Base-by-base conservation (phyloP, 352 stramenopile genomes). In the Thalassiosira hispida region DNA sequence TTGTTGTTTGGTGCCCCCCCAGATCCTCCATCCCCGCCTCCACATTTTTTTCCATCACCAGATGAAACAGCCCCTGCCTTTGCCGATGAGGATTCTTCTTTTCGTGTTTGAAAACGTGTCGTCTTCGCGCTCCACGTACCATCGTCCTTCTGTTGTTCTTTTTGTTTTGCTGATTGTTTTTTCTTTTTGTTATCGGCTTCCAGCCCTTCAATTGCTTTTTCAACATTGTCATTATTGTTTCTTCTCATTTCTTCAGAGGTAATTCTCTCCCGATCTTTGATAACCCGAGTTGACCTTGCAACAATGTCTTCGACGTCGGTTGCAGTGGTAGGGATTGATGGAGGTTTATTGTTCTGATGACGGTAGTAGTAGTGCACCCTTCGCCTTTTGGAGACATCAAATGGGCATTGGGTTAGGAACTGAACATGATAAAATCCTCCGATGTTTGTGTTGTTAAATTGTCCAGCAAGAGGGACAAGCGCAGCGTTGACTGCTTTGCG, bases 321-420 rank as follows among this genome's bases (percentile, higher is more conserved):
- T 16, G 40, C 40, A 18, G 3, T 5, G 16, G 40, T 18, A 20
- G 40, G 40, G 11, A 4, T 1, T 16, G 40, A 16, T 49, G 40
- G 40, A 18, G 40, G 40, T 49, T 5, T 49, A 18, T 18, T 49
- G 2, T 5, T 18, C 9, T 4, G 2, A 18, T 1, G 2, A 4
- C 40, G 9, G 40, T 18, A 62, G 27, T 46, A 62, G 20, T 62
- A 62, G 53, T 7, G 8, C 18, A 44, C 23, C 4, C 4, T 1
- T 14, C 5, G n/a, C 29, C 7, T 40, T 12, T 44, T 62, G 20
- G 27, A 16, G 31, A 12, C 29, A 18, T n/a, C 20, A 8, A 44
- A 62, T 40, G 53, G 53, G 29, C 53, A 62, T 12, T 11, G 8
- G 44, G 53, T 62, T 38, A 1, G 18, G 25, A 42, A 62, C 5